phyloP scores from a whole-genome alignment of 2,329 filamentous ascomycete species.

The Stachybotrys chlorohalonatus region DNA sequence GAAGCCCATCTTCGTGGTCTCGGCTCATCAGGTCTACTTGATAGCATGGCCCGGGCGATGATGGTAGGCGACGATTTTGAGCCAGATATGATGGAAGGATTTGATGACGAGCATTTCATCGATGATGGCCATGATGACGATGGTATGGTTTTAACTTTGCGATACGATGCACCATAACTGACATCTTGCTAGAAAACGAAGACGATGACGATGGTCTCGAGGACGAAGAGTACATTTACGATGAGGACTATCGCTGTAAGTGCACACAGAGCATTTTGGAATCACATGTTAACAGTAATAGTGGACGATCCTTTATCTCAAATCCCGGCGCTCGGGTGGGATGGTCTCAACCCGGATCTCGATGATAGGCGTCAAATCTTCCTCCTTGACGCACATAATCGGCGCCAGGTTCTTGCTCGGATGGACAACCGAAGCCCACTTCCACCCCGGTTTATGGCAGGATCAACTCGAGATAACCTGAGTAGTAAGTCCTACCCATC shows the following conservation, averaged over 20 bases:
- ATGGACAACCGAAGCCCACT: slow-evolving; percentile 47
- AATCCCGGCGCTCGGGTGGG: slow-evolving; percentile 47
- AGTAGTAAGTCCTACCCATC: slow-evolving; percentile 30
- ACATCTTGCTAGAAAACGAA: slow-evolving; percentile 29
- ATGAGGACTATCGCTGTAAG: slow-evolving; percentile 50
- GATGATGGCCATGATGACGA: slow-evolving; percentile 53
- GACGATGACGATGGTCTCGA: slow-evolving; percentile 65
- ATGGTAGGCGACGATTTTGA: slow-evolving; percentile 45
- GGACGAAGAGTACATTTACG: slow-evolving; percentile 56
- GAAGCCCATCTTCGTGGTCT: slow-evolving; percentile 38
- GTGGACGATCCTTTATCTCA: slow-evolving; percentile 33
- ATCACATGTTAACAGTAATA: not conserved
- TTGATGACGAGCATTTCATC: slow-evolving; percentile 45
- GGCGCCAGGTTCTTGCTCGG: slow-evolving; percentile 22
- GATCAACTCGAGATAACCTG: slow-evolving; percentile 42
- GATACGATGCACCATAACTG: not conserved
- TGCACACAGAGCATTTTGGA: slow-evolving; percentile 6
- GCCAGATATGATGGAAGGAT: slow-evolving; percentile 39
- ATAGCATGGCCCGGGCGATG: slow-evolving; percentile 47
- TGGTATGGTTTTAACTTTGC: slow-evolving; percentile 22
- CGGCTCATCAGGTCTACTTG: slow-evolving; percentile 35
- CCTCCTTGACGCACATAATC: slow-evolving; percentile 41
- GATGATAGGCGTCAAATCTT: slow-evolving; percentile 36
- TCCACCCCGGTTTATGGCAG: slow-evolving; percentile 45
- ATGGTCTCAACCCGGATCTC: slow-evolving; percentile 43